Conservation (phyloP, 2,329 filamentous ascomycete genomes). For the Ambrosiella xylebori region DNA sequence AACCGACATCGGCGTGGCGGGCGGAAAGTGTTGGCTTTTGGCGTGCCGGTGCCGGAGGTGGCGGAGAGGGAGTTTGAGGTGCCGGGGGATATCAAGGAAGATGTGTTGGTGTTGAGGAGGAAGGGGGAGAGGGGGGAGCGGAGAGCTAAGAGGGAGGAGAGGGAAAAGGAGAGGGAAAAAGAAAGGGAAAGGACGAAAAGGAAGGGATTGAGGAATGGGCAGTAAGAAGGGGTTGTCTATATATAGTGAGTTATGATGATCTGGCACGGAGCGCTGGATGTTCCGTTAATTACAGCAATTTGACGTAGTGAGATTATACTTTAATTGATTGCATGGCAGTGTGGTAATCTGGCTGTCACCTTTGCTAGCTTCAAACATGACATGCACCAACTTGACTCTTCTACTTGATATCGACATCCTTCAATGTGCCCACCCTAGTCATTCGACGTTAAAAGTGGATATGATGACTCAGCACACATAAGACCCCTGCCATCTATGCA, state of each 20-base stretch:
- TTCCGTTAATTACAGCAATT: too few relatives aligned
- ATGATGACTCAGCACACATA: conserved; percentile 3
- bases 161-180: background rate
- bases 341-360: too few relatives aligned
- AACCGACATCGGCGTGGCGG: conserved; percentile 51
- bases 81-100: conserved; percentile 40
- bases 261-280: too few relatives aligned
- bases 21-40: conserved; percentile 62
- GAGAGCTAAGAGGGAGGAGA: conserved; percentile 21
- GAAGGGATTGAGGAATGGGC: background rate
- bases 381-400: too few relatives aligned
- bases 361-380: too few relatives aligned
- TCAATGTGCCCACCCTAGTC: background rate
- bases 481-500: background rate
- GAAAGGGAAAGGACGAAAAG: background rate
- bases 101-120: conserved; percentile 52
- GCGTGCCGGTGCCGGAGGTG: conserved; percentile 60
- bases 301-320: too few relatives aligned
- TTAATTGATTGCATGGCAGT: too few relatives aligned
- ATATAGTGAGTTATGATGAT: background rate
- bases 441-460: conserved; percentile 11
- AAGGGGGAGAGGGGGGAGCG: conserved; percentile 62
- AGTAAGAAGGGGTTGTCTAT: background rate
- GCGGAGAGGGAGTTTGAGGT: conserved; percentile 55
- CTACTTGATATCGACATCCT: background rate